Conservation (phyloP, 2,329 filamentous ascomycete genomes). For the Dothidotthia symphoricarpi region DNA sequence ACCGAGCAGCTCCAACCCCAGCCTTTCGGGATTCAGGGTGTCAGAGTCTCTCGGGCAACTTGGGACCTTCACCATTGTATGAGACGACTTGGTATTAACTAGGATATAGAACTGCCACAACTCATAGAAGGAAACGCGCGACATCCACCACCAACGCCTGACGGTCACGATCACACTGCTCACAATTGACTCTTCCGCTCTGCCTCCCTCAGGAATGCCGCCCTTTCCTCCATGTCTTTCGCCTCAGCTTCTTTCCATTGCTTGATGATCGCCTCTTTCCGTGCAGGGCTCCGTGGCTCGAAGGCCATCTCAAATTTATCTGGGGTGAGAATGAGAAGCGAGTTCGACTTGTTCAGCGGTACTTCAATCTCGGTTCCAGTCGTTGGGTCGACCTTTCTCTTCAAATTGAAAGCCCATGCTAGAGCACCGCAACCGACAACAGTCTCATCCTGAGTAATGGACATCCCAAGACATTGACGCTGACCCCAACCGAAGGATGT, state of each 20-base stretch:
- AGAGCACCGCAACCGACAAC: conserved; percentile 53
- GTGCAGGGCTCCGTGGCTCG: conserved; percentile 48
- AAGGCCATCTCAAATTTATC: conserved; percentile 57
- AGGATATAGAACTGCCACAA: too few relatives aligned
- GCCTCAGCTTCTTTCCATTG: conserved; percentile 40
- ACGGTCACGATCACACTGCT: too few relatives aligned
- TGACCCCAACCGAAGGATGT: conserved; percentile 65
- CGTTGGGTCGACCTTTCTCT: conserved; percentile 48
- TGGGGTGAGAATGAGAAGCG: conserved; percentile 58
- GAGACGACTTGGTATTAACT: too few relatives aligned
- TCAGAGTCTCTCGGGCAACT: too few relatives aligned
- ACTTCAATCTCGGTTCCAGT: conserved; percentile 47
- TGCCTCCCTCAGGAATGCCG: conserved; percentile 33
- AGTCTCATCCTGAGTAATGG: conserved; percentile 59
- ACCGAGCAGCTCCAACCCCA: too few relatives aligned
- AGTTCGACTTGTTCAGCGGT: conserved; percentile 53
- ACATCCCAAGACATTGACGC: conserved; percentile 61
- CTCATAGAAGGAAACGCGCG: too few relatives aligned
- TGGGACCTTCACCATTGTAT: too few relatives aligned
- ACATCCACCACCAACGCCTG: too few relatives aligned
- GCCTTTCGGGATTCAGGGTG: too few relatives aligned
- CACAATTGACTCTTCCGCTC: too few relatives aligned
- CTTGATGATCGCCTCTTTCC: conserved; percentile 33
- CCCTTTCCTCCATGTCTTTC: conserved; percentile 37
- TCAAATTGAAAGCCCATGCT: conserved; percentile 50